phyloP scores from a whole-genome alignment of 2,329 filamentous ascomycete genomes.

The Leptographium radiaticola region DNA sequence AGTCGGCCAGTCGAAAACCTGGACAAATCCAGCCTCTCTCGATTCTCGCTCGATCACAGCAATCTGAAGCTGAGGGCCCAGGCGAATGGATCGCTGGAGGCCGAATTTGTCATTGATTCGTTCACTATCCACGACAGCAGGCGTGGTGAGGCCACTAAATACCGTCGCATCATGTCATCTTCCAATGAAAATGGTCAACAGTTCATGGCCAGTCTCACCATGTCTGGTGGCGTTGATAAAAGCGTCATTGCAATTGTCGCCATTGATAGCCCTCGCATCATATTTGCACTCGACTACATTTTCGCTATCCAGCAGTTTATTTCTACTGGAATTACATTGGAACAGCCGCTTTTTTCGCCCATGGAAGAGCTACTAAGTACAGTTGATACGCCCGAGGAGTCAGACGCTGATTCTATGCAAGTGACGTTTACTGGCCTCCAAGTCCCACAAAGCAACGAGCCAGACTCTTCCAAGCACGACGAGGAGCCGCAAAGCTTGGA shows the following conservation, averaged over 20 bases:
- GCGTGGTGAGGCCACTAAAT: constrained; percentile 83
- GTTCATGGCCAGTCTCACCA: constrained; percentile 93
- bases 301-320: constrained; percentile 79
- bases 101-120: constrained; percentile 82
- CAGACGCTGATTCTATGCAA: constrained; percentile 45
- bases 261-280: constrained; percentile 85
- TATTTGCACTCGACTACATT: constrained; percentile 90
- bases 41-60: constrained; percentile 88
- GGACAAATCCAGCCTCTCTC: constrained; percentile 71
- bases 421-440: constrained; percentile 19
- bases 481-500: constrained; percentile 4
- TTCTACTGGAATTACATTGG: constrained; percentile 54
- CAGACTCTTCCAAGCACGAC: constrained; percentile 7
- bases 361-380: constrained; percentile 39
- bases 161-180: constrained; percentile 94
- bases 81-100: constrained; percentile 81
- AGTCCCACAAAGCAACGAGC: background rate
- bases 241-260: constrained; percentile 84
- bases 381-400: constrained; percentile 43
- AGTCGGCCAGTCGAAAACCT: constrained; percentile 67
- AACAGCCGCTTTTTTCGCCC: constrained; percentile 34
- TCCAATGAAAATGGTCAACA: constrained; percentile 93
- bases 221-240: constrained; percentile 71
- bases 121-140: constrained; percentile 92
- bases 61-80: constrained; percentile 86